Base-by-base conservation (phyloP, 1,284 basidiomycete genomes). In the Mycena sp. region DNA sequence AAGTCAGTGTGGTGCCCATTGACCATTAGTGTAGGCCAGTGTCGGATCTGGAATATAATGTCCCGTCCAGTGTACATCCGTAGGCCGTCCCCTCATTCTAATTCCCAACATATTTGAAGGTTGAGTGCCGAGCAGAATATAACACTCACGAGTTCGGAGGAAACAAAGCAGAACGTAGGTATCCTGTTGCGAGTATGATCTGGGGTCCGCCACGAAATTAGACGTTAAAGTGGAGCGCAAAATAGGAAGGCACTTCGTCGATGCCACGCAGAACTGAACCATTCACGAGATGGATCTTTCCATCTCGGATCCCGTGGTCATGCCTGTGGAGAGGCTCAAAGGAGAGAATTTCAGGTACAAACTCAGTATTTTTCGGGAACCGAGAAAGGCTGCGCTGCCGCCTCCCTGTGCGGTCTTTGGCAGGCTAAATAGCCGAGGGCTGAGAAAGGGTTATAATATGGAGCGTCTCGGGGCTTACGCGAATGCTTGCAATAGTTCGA, bases 51-150 rank as follows among this genome's bases (percentile, higher is more conserved):
- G 32, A 35, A 35, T 14, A 14, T 35, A 35, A 38, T 66, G 68
- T 11, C 68, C 68, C 21, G 68, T 70, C 68, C 68, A 70, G 45
- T 67, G 64, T 14, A 69, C 51, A 32, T 65, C 37, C 6, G 19
- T 35, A 4, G 17, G 21, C 11, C 16, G n/a, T 38, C 49, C 38
- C 55, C 40, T 16, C 56, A 51, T 16, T n/a, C 43, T 56, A 28
- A 14, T 17, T 17, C 6, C 23, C 23, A 17, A 41, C 9, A 25
- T 28, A n/a, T 37, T 37, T 45, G 26, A 2, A 38, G 25, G 7
- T 16, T 17, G 19, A 50, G 10, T 44, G 19, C 11, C 9, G 19
- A 19, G 25, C 10, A 37, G n/a, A 17, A 19, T n/a, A 9, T 43
- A 3, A 23, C 6, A 19, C 48, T 49, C 28, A 49, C 48, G 28